Evolutionary conservation across 2,329 filamentous ascomycete genomes (phyloP), one percentile per base, ranked within the genome.

Genomic region (Fusarium temperatum): DNA sequence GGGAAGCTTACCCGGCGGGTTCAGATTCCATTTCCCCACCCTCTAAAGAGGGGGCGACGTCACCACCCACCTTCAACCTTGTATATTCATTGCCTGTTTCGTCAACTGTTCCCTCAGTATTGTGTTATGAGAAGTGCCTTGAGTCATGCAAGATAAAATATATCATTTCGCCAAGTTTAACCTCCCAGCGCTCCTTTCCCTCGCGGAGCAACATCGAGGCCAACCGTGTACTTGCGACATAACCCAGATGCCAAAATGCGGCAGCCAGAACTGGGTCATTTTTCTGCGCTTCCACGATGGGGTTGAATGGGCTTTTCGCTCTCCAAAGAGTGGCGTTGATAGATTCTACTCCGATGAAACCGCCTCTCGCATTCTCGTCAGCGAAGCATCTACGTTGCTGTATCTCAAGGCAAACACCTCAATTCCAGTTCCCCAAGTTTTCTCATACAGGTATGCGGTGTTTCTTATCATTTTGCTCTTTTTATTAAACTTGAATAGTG

Each of bases 401-500:
- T 50, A 50, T 32, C 15, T 48, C 17, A 12, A 48, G 3, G 1
- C 14, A 20, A 28, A 48, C 14, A 48, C 45, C 5, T 50, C 28
- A 9, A n/a, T 50, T 32, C 28, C 28, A 4, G 47, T 50, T 32
- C 47, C 28, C 12, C 20, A 32, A 4, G 28, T n/a, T 2, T 50
- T n/a, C 7, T 30, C 28, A n/a, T 50, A 32, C 10, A n/a, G 47
- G 28, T 50, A 2, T 6, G 20, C 13, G 8, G 14, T 24, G 20
- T n/a, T 30, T 13, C 8, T 8, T 6, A 32, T n/a, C 4, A 8
- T 3, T 6, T 4, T 10, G 4, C 7, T 32, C 8, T n/a, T n/a
- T 4, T 11, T n/a, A 13, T 17, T 50, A 1, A 32, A 4, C 3
- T 32, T 13, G 1, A 6, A 0, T 24, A 50, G 47, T 8, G 28